Base-by-base conservation (phyloP, 345 rosid species). In the Limnanthes douglasii region DNA sequence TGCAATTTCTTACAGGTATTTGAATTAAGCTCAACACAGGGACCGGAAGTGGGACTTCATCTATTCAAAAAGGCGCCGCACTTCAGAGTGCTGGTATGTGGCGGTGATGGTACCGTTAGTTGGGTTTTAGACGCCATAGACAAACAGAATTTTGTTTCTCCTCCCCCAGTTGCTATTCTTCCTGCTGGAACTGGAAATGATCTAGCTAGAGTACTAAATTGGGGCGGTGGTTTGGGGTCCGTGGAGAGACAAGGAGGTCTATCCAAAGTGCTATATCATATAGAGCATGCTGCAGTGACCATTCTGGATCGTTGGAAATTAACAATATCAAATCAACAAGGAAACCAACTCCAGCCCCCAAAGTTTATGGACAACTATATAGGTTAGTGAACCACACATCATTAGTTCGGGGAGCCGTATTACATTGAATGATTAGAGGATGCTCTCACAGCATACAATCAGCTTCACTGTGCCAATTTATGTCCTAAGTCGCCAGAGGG, bases 181-280 rank as follows among this genome's bases (percentile, higher is more conserved):
- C 90, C 96, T 31, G 86, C 93, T 39, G 96, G 96, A 54, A 85
- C 90, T n/a, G 96, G 96, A 56, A 85, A 85, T 72, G 96, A 85
- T 70, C 68, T 85, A 35, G 79, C 96, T 44, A 76, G 90, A 53
- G 86, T 80, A 34, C 64, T 85, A 37, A 68, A 70, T 18, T 85
- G 94, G 94, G 94, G 90, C 39, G 75, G 83, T 41, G 96, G 96
- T 37, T 61, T 85, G 66, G 72, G 83, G 22, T 65, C 80, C 24
- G 73, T 77, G 42, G 90, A 80, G 68, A 74, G 73, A 58, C 86
- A 74, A 37, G 96, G 96, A 43, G 94, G 94, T 29, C 70, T 85
- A 13, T 69, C 60, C 48, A 68, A 75, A n/a, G 54, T 80, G 20
- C 61, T 85, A 54, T 66, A 64, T 27, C 61, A 74, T 39, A 71